A percentile compares a stretch with the other conserved stretches of the same genome.
Evolutionary conservation across 108 stramenopile genomes (phyloP).

Genomic region (Cyclostephanos tholiformis): DNA sequence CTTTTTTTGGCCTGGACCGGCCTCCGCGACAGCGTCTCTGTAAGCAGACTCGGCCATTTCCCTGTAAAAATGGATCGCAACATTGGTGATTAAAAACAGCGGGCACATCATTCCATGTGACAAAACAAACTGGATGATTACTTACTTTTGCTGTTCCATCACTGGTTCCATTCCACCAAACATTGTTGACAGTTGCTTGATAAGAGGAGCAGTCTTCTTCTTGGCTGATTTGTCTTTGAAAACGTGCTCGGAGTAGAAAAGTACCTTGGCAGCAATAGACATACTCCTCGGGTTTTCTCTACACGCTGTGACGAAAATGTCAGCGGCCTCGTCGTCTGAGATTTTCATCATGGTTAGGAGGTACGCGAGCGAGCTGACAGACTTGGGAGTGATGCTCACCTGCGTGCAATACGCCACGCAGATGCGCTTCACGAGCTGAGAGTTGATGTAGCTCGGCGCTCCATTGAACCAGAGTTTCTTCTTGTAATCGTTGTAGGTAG

Average conservation of each 20-base stretch:
- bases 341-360: conserved; percentile 74
- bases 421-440: conserved; percentile 57
- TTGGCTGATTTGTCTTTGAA: conserved; percentile 57
- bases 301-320: conserved; percentile 62
- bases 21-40: conserved; percentile 61
- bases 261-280: conserved; percentile 69
- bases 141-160: conserved; percentile 56
- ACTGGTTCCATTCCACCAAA: conserved; percentile 29
- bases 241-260: conserved; percentile 82
- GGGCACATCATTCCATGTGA: conserved; percentile 9
- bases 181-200: conserved; percentile 19
- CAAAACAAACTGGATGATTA: not conserved
- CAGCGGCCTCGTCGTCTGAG: conserved; percentile 71
- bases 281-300: conserved; percentile 58
- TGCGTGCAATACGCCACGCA: conserved; percentile 75
- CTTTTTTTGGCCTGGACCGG: conserved; percentile 62
- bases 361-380: conserved; percentile 79
- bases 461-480: conserved; percentile 64
- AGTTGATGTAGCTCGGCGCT: conserved; percentile 52
- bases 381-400: conserved; percentile 67
- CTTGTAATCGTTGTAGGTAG: conserved; percentile 66
- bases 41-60: conserved; percentile 85
- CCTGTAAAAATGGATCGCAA: conserved; percentile 30
- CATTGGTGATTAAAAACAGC: not conserved
- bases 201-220: conserved; percentile 34